phyloP scores from a whole-genome alignment of 805 yeast genomes.

The Saccharomyces eubayanus region DNA sequence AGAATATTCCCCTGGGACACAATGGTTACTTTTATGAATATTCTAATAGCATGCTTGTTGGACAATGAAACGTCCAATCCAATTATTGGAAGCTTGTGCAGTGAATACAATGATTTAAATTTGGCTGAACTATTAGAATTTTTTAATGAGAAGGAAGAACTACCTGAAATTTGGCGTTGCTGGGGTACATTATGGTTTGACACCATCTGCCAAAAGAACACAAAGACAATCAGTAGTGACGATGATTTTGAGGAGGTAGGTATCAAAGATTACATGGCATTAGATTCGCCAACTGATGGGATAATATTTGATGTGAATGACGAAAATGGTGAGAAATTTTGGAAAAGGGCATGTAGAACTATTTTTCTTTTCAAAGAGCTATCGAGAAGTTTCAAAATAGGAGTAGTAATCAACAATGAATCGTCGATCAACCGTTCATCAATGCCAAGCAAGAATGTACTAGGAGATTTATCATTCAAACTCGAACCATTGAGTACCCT shows the following conservation, averaged over 20 bases:
- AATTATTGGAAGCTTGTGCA: slow-evolving; percentile 18
- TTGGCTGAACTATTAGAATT: slow-evolving; percentile 38
- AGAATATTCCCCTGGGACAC: slow-evolving; percentile 64
- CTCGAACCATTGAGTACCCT: neutral
- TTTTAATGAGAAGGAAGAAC: slow-evolving; percentile 50
- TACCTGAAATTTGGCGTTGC: slow-evolving; percentile 75
- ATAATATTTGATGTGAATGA: slow-evolving; percentile 35
- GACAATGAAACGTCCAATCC: slow-evolving; percentile 18
- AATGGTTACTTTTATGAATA: slow-evolving; percentile 54
- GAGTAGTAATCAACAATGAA: slow-evolving; percentile 5
- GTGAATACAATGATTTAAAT: slow-evolving; percentile 17
- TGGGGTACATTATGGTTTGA: slow-evolving; percentile 85
- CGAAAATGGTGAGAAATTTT: slow-evolving; percentile 28
- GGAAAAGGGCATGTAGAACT: slow-evolving; percentile 28
- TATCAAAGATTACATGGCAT: slow-evolving; percentile 42
- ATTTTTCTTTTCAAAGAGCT: slow-evolving; percentile 26
- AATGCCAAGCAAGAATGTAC: neutral
- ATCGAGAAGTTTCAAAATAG: slow-evolving; percentile 16
- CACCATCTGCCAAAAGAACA: slow-evolving; percentile 44
- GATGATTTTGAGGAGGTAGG: slow-evolving; percentile 46
- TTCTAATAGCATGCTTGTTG: slow-evolving; percentile 34
- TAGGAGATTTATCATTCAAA: neutral
- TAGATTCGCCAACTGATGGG: slow-evolving; percentile 65
- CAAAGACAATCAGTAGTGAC: slow-evolving; percentile 14
- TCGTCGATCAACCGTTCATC: slow-evolving; percentile 3